phyloP scores from a whole-genome alignment of 169 alveolate species.

The Cryptosporidium sp. region DNA sequence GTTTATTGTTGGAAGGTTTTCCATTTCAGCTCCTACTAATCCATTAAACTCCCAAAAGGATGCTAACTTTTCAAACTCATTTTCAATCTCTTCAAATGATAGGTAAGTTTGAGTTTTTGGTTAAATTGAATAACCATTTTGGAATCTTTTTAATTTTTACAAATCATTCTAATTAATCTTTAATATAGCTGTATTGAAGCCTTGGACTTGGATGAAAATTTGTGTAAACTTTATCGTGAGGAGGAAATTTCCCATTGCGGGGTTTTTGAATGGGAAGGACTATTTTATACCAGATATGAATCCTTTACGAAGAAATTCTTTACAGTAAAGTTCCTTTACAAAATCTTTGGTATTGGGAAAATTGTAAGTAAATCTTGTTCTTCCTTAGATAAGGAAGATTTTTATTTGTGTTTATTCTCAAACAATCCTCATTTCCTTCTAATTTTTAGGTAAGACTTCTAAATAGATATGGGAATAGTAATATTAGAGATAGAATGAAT shows the following conservation, averaged over 20 bases:
- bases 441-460: constrained; percentile 2
- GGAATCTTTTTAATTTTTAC: neutral
- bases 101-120: constrained; percentile 21
- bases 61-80: neutral
- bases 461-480: neutral
- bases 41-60: neutral
- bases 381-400: neutral
- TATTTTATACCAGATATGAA: constrained; percentile 53
- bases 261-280: constrained; percentile 63
- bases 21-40: constrained; percentile 13
- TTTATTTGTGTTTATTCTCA: no score
- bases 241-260: constrained; percentile 44
- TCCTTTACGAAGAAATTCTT: constrained; percentile 44
- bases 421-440: neutral
- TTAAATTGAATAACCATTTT: neutral
- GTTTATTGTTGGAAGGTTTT: constrained; percentile 47
- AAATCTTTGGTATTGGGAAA: constrained; percentile 36
- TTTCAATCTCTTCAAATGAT: constrained; percentile 38
- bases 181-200: constrained; percentile 58
- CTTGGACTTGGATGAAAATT: constrained; percentile 4
- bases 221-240: neutral
- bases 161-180: neutral
- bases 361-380: constrained; percentile 12
- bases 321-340: constrained; percentile 18
- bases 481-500: neutral